Evolutionary conservation across 2,329 filamentous ascomycete species (phyloP).

Genomic region (Nemania sp.): DNA sequence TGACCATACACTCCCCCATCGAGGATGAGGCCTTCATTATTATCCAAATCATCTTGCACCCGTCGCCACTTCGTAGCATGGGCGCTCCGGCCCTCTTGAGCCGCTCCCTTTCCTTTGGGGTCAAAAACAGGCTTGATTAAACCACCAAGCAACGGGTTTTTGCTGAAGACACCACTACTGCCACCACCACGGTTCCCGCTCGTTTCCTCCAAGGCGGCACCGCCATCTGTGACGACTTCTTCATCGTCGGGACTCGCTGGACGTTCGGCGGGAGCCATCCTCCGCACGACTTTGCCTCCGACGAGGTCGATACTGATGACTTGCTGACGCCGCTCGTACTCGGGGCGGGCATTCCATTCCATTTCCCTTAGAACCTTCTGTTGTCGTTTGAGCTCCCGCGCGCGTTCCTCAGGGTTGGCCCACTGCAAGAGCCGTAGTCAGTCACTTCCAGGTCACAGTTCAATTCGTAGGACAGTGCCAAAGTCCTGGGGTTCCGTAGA

Average conservation of each 20-base stretch:
- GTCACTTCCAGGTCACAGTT: neutral
- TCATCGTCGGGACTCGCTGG: conserved; percentile 58
- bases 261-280: conserved; percentile 67
- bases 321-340: conserved; percentile 86
- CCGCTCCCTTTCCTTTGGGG: conserved; percentile 55
- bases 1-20: conserved; percentile 22
- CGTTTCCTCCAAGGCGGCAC: conserved; percentile 40
- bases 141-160: conserved; percentile 68
- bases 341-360: conserved; percentile 82
- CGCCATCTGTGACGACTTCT: conserved; percentile 33
- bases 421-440: conserved; percentile 50
- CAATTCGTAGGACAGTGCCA: neutral
- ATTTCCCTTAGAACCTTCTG: conserved; percentile 82
- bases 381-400: conserved; percentile 81
- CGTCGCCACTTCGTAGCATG: conserved; percentile 57
- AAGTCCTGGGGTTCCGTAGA: neutral
- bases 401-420: conserved; percentile 82
- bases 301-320: conserved; percentile 85
- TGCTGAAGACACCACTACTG: conserved; percentile 65
- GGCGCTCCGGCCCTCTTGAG: conserved; percentile 49
- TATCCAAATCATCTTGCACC: conserved; percentile 62
- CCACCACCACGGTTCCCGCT: conserved; percentile 42
- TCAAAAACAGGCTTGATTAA: conserved; percentile 68
- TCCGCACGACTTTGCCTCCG: conserved; percentile 74
- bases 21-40: conserved; percentile 59